Conservation (phyloP, 2,329 filamentous ascomycete genomes). For the Curvularia spicifera region DNA sequence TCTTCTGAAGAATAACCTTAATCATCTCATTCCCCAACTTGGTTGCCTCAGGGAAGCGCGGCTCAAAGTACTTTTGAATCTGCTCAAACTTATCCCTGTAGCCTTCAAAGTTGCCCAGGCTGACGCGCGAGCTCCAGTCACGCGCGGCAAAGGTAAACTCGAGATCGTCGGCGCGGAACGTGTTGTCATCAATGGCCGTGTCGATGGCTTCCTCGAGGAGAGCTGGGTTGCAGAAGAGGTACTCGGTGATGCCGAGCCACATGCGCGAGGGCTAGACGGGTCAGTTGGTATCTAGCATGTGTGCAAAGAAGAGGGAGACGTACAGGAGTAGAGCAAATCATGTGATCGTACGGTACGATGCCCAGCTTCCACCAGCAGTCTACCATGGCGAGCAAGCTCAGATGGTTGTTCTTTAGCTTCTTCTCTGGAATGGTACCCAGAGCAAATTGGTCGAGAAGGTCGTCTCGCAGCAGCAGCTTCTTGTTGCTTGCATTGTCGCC, state of each 20-base stretch:
- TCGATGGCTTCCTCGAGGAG: constrained; percentile 84
- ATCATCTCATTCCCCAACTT: constrained; percentile 96
- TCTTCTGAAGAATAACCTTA: constrained; percentile 87
- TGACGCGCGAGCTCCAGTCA: constrained; percentile 94
- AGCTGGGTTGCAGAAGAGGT: constrained; percentile 82
- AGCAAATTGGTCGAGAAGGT: constrained; percentile 86
- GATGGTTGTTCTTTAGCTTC: constrained; percentile 85
- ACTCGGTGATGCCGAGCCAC: constrained; percentile 96
- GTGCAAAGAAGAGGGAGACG: constrained; percentile 29
- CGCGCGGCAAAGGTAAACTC: constrained; percentile 97
- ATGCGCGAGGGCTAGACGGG: constrained; percentile 77
- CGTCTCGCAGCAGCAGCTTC: constrained; percentile 76
- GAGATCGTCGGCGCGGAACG: constrained; percentile 91
- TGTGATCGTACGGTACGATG: constrained; percentile 97
- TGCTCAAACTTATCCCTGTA: constrained; percentile 90
- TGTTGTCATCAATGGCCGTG: constrained; percentile 86
- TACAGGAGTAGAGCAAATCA: constrained; percentile 96
- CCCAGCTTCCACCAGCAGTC: constrained; percentile 96
- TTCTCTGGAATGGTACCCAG: constrained; percentile 73
- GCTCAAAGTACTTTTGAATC: constrained; percentile 90
- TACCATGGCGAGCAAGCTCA: constrained; percentile 93
- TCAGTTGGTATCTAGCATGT: not conserved
- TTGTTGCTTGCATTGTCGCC: constrained; percentile 60
- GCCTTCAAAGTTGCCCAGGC: constrained; percentile 87
- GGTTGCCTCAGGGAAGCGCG: constrained; percentile 84